These are phyloP conservation scores for Chenopodium formosanum DNA, from an alignment of 148 eudicot genomes.

Conservation along the genomic window DNA sequence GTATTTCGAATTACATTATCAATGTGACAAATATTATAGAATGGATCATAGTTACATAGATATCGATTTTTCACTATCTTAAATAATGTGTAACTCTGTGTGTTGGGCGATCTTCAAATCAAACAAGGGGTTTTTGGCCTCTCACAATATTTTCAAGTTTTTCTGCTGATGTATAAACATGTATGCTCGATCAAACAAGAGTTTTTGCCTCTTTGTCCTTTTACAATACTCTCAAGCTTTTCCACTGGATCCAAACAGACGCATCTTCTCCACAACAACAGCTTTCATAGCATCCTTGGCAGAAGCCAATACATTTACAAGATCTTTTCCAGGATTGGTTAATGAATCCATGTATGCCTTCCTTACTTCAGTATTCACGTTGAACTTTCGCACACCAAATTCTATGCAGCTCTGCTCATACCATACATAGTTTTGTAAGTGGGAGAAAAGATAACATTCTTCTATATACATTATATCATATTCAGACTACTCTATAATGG, in stretches of 20 bases:
- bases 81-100: too few species aligned
- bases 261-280: conserved; percentile 90
- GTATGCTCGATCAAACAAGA: too few species aligned
- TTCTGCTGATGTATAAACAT: too few species aligned
- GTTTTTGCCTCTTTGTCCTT: too few species aligned
- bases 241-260: conserved; percentile 82
- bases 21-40: too few species aligned
- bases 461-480: neutral
- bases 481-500: neutral
- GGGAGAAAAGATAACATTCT: neutral
- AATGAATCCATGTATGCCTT: conserved; percentile 90
- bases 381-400: conserved; percentile 91
- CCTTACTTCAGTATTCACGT: conserved; percentile 93
- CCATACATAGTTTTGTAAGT: neutral
- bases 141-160: too few species aligned
- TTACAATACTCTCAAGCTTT: conserved; percentile 39
- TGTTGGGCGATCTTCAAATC: too few species aligned
- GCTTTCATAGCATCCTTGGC: conserved; percentile 96
- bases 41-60: too few species aligned
- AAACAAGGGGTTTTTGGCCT: too few species aligned
- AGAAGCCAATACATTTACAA: conserved; percentile 71
- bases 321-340: conserved; percentile 57
- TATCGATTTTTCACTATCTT: too few species aligned
- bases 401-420: conserved; percentile 70
- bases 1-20: too few species aligned